A percentile compares a stretch with the other conserved stretches of the same genome.
These are phyloP conservation scores for Blastocystis sp. DNA, from an alignment of 352 stramenopile species.

Conservation along the genomic window DNA sequence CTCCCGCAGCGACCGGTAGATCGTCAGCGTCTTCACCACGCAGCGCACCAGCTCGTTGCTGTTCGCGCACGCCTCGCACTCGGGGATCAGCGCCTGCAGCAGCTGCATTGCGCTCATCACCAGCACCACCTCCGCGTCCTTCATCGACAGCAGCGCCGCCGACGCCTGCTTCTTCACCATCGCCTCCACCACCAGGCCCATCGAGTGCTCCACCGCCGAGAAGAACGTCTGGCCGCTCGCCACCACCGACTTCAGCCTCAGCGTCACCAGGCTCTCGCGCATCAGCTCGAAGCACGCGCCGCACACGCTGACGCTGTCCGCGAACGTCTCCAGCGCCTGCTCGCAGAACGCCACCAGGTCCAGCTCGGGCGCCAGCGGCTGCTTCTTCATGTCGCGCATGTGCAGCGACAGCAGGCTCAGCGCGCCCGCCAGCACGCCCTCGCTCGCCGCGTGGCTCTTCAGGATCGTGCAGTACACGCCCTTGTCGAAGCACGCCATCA, in stretches of 20 bases:
- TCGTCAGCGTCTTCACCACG: slow-evolving; percentile 43
- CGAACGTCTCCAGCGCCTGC: slow-evolving; percentile 20
- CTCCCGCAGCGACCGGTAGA: slow-evolving; percentile 47
- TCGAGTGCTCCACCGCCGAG: not conserved
- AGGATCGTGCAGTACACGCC: slow-evolving; percentile 26
- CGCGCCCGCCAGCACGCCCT: slow-evolving; percentile 30
- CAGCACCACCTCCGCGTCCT: slow-evolving; percentile 29
- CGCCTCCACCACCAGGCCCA: not conserved
- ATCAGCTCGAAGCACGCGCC: slow-evolving; percentile 52
- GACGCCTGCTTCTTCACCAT: not conserved
- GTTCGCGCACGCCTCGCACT: not conserved
- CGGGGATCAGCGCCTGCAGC: slow-evolving; percentile 6
- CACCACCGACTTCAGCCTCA: slow-evolving; percentile 18
- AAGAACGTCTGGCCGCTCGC: slow-evolving; percentile 3
- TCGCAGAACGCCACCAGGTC: slow-evolving; percentile 32
- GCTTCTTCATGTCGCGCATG: slow-evolving; percentile 41
- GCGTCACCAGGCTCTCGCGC: slow-evolving; percentile 7
- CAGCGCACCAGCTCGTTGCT: slow-evolving; percentile 18
- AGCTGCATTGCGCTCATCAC: slow-evolving; percentile 16
- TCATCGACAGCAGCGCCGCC: not conserved
- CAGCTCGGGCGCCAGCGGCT: slow-evolving; percentile 23
- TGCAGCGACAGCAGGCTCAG: slow-evolving; percentile 34
- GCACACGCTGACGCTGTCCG: slow-evolving; percentile 12
- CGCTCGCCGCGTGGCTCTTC: slow-evolving; percentile 26
- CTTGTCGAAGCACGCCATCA: slow-evolving; percentile 36